These are phyloP conservation scores for Aspergillus taichungensis DNA, from an alignment of 495 filamentous ascomycete genomes.

Conservation along the genomic window DNA sequence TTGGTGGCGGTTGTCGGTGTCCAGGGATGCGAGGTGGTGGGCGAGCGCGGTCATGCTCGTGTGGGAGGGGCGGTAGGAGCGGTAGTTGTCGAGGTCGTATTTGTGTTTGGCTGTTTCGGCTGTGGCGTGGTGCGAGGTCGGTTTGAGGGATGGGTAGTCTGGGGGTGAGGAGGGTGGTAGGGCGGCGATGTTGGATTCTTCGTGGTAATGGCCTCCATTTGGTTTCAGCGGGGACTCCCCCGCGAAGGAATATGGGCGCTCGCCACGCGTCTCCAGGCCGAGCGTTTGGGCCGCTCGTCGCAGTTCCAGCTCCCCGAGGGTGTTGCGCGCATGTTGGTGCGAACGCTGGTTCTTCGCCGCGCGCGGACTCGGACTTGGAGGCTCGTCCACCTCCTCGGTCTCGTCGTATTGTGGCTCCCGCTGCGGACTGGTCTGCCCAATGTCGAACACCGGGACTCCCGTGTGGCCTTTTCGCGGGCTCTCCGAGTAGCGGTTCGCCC, in stretches of 20 bases:
- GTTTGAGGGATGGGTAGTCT: slow-evolving; percentile 16
- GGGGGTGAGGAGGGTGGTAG: slow-evolving; percentile 30
- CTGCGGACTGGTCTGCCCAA: slow-evolving; percentile 18
- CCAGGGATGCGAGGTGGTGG: slow-evolving; percentile 10
- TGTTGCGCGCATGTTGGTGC: slow-evolving; percentile 11
- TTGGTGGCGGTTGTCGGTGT: slow-evolving; percentile 15
- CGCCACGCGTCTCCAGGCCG: slow-evolving; percentile 18
- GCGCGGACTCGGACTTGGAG: slow-evolving; percentile 35
- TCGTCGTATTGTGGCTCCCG: slow-evolving; percentile 17
- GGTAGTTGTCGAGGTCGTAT: slow-evolving; percentile 16
- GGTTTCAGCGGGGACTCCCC: slow-evolving; percentile 21
- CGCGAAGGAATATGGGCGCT: slow-evolving; percentile 23
- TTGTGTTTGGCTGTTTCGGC: slow-evolving; percentile 10
- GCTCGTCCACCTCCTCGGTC: slow-evolving; percentile 29
- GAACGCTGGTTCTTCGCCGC: slow-evolving; percentile 21
- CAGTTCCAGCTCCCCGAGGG: slow-evolving; percentile 19
- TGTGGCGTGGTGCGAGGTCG: slow-evolving; percentile 9
- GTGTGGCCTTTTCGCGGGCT: slow-evolving; percentile 28
- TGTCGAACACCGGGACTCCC: slow-evolving; percentile 25
- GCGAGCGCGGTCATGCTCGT: slow-evolving; percentile 16
- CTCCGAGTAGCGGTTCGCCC: slow-evolving; percentile 15
- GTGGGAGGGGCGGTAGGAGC: slow-evolving; percentile 11
- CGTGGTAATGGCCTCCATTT: slow-evolving; percentile 6
- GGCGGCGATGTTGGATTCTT: slow-evolving; percentile 1
- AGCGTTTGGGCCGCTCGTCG: slow-evolving; percentile 18